Percentiles rank a stretch among this genome's conserved stretches.
phyloP scores from a whole-genome alignment of 805 yeast genomes.

The Candida orba region DNA sequence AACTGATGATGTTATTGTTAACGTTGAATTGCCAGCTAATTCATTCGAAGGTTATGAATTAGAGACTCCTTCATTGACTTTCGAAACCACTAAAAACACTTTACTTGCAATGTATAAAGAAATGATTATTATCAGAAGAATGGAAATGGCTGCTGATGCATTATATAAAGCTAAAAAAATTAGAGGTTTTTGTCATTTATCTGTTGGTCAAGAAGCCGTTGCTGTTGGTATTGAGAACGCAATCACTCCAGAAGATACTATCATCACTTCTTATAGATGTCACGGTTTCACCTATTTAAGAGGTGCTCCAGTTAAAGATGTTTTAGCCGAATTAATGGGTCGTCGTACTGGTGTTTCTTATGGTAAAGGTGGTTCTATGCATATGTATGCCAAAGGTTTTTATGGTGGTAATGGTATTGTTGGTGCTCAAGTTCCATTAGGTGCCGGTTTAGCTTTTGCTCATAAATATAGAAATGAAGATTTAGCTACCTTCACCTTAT shows the following conservation, averaged over 20 bases:
- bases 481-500: conserved; percentile 78
- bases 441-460: conserved; percentile 97
- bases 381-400: conserved; percentile 91
- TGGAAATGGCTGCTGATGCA: conserved; percentile 99
- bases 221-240: conserved; percentile 98
- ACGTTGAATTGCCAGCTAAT: conserved; percentile 63
- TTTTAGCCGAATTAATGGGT: conserved; percentile 95
- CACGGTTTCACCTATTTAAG: conserved; percentile 98
- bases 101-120: conserved; percentile 92
- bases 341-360: conserved; percentile 88
- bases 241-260: conserved; percentile 73
- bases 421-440: conserved; percentile 98
- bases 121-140: conserved; percentile 88
- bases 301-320: conserved; percentile 86
- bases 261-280: conserved; percentile 97
- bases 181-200: conserved; percentile 97
- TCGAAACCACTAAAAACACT: conserved; percentile 73
- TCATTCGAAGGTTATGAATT: conserved; percentile 84
- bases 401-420: conserved; percentile 99
- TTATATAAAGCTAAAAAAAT: conserved; percentile 97
- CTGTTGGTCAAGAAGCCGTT: conserved; percentile 98
- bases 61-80: conserved; percentile 61
- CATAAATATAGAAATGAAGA: conserved; percentile 85
- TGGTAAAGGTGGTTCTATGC: conserved; percentile 99
- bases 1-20: conserved; percentile 25